Base-by-base conservation (phyloP, 495 filamentous ascomycete genomes). In the Penicillium verhagenii region DNA sequence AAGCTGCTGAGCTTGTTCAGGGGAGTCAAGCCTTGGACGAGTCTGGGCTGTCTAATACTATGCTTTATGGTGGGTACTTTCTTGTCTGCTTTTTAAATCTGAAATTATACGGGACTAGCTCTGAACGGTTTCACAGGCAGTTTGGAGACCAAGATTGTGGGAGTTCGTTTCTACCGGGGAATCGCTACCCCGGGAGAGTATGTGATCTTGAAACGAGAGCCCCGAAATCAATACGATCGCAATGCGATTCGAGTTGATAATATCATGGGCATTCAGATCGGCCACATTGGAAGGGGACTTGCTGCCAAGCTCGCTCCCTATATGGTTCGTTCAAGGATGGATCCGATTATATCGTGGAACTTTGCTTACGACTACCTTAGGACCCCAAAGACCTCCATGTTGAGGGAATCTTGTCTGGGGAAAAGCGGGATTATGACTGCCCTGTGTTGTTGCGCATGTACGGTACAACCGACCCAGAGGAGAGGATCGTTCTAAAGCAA, bases 241-340 rank as follows among this genome's bases (percentile, higher is more conserved):
- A 95, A 95, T 73, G 91, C 91, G 2, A 89, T 96, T 46, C 82
- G 83, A 6, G 81, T 94, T 2, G 76, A 87, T 55, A 96, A 95
- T 69, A 88, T 91, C n/a, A 81, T 87, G 68, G 79, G 86, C 19
- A 66, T 53, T 3, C 91, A 96, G 60, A 88, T 96, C 53, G 92
- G 92, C 3, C 90, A 96, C 67, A 79, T 97, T 37, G 86, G 89
- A 2, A 72, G 82, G 13, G 65, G 50, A 0, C 64, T 90, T 24
- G 90, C 86, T 2, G 70, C 74, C 11, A 92, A 89, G 65, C 73
- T 97, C 21, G 87, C 90, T 0, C 80, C 78, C 1, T 92, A 90
- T 60, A 79, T 96, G 62, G 87, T 84, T 59, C 49, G 59, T 40
- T 3, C 11, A 16, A 28, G n/a, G 2, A 16, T 4, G 4, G 18